Base-by-base conservation (phyloP, 805 yeast species). In the Teunomyces barrocoloradensis region DNA sequence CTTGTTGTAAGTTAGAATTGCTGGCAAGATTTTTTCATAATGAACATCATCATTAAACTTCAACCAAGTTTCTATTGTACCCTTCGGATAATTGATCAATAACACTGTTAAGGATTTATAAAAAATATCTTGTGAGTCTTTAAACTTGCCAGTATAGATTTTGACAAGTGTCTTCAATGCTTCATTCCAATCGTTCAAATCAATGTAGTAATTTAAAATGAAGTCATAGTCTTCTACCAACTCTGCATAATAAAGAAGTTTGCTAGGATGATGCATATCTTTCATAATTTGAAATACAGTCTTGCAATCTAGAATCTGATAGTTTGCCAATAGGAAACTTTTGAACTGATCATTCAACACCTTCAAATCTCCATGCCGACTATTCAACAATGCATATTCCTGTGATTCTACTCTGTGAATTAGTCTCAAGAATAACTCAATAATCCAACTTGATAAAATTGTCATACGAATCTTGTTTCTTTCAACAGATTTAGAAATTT, bases 51-150 rank as follows among this genome's bases (percentile, higher is more conserved):
- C 47, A 6, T 45, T 45, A 18, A 84, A 61, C 43, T 82, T 76
- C 58, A 87, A 77, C 97, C 97, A 94, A 0, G 87, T 74, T 44
- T 84, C 85, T 1, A 88, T 81, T 0, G 96, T 89, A 10, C 74
- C 77, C 25, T 69, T 71, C 0, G 99, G 91, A 11, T 78, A 66
- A 55, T 87, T 87, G 2, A 82, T 71, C 44, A 94, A 62, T 33
- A 94, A 63, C 0, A 83, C 83, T 0, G 85, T 82, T 0, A 97
- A 76, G 50, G 83, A 82, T 51, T 79, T 78, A 66, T 89, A 88
- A 4, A 87, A 77, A 6, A 80, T 45, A 6, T 56, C 60, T 15
- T 55, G 56, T 5, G 59, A 53, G 11, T 48, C 45, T 20, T 52
- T 53, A 1, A 47, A 45, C 13, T 38, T 25, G n/a, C 48, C 38